These are phyloP conservation scores for Amaranthus hypochondriacus DNA, from an alignment of 148 eudicot species.

Conservation along the genomic window DNA sequence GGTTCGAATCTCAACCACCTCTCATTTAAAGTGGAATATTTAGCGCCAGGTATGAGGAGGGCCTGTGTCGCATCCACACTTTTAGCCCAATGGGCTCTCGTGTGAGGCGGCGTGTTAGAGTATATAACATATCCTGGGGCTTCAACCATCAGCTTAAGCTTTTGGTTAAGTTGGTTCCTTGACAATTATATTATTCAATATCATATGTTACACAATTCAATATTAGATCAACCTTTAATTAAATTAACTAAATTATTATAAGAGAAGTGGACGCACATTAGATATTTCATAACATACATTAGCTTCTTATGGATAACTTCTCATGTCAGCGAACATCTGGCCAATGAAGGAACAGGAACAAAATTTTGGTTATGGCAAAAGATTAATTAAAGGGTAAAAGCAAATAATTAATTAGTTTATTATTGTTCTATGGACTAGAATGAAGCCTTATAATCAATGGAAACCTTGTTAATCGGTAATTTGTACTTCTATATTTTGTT, in stretches of 20 bases:
- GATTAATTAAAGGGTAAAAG: neutral
- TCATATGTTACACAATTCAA: too few species aligned
- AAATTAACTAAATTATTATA: too few species aligned
- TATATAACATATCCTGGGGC: neutral
- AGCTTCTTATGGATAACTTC: slow-evolving; percentile 12
- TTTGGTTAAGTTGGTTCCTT: neutral
- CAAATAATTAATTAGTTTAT: neutral
- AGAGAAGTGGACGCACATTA: slow-evolving; percentile 19
- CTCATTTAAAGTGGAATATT: too few species aligned
- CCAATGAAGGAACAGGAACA: slow-evolving; percentile 3
- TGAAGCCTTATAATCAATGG: neutral
- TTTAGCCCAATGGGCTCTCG: too few species aligned
- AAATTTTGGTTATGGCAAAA: neutral
- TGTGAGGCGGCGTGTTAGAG: too few species aligned
- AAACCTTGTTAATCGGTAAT: slow-evolving; percentile 6
- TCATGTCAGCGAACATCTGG: slow-evolving; percentile 15
- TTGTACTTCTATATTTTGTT: neutral
- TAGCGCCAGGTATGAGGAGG: too few species aligned
- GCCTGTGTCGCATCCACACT: too few species aligned
- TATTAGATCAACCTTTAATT: too few species aligned
- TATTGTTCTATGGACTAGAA: slow-evolving; percentile 12
- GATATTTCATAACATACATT: slow-evolving; percentile 21
- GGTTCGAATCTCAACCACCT: too few species aligned
- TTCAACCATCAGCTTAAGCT: neutral
- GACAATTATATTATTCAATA: too few species aligned